These are phyloP conservation scores for Eucalyptus tenuipes DNA, from an alignment of 345 rosid genomes.

Conservation along the genomic window DNA sequence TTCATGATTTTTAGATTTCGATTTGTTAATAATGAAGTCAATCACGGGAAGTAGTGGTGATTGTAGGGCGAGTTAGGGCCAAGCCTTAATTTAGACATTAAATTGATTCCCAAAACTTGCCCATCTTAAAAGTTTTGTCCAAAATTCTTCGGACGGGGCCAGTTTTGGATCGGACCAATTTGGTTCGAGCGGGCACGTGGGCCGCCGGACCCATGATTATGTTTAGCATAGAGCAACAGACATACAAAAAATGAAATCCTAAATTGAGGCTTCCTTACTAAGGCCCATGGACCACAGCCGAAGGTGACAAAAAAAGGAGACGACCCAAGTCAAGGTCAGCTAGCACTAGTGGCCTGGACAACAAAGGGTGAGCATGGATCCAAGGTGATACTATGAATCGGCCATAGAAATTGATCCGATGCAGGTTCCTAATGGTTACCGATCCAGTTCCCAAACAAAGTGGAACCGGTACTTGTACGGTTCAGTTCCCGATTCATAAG, in stretches of 20 bases:
- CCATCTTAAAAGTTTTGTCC: neutral
- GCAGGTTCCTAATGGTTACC: no score
- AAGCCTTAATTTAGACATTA: neutral
- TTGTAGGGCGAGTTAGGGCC: neutral
- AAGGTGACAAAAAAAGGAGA: neutral
- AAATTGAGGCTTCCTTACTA: neutral
- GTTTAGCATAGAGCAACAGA: neutral
- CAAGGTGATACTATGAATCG: neutral
- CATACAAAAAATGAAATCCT: neutral
- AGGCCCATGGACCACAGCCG: neutral
- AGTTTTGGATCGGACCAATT: neutral
- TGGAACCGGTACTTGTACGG: neutral
- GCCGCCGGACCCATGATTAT: neutral
- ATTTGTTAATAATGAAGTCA: neutral
- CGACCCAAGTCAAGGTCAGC: neutral
- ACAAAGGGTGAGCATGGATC: neutral
- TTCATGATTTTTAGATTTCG: neutral
- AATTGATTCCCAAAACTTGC: neutral
- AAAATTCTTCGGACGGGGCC: neutral
- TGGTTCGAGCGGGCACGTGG: neutral
- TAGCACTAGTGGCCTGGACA: neutral
- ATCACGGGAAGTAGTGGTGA: neutral
- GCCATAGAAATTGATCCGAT: neutral
- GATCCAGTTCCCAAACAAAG: no score
- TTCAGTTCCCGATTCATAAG: accelerated